Evolutionary conservation across 805 yeast species (phyloP).

Genomic region (Candida loeiensis): DNA sequence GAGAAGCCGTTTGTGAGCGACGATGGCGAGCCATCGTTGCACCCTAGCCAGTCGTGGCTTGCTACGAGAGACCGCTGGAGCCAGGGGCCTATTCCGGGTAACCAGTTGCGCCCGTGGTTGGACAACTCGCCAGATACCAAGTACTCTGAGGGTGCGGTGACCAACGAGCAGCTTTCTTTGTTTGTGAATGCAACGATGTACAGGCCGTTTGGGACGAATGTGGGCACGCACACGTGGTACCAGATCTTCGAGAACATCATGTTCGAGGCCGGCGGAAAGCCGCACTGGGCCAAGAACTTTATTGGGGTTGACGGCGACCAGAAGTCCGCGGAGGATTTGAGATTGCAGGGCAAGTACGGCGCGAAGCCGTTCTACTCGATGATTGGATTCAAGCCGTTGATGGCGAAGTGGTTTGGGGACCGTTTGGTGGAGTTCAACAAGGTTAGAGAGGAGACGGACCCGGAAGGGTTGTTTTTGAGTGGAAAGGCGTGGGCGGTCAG

Average conservation of each 20-base stretch:
- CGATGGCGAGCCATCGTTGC: slow-evolving; percentile 36
- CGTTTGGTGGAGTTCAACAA: slow-evolving; percentile 58
- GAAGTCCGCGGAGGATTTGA: slow-evolving; percentile 31
- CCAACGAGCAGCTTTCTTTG: slow-evolving; percentile 76
- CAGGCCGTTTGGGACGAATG: slow-evolving; percentile 80
- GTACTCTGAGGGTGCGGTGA: slow-evolving; percentile 41
- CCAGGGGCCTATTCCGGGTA: slow-evolving; percentile 83
- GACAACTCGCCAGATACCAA: slow-evolving; percentile 74
- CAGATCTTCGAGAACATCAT: slow-evolving; percentile 75
- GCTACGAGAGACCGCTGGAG: slow-evolving; percentile 48
- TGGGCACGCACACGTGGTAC: slow-evolving; percentile 79
- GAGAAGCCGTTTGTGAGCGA: slow-evolving; percentile 32
- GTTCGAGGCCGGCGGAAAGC: slow-evolving; percentile 80
- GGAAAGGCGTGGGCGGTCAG: slow-evolving; percentile 77
- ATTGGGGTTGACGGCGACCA: slow-evolving; percentile 52
- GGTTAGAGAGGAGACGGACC: slow-evolving; percentile 69
- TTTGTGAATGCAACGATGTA: slow-evolving; percentile 94
- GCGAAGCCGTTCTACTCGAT: slow-evolving; percentile 60
- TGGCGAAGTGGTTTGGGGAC: slow-evolving; percentile 78
- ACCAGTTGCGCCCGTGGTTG: slow-evolving; percentile 72
- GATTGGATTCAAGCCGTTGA: slow-evolving; percentile 71
- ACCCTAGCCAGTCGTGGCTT: slow-evolving; percentile 48
- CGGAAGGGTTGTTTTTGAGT: slow-evolving; percentile 74
- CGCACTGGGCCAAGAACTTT: slow-evolving; percentile 98
- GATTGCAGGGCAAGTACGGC: slow-evolving; percentile 38